These are phyloP conservation scores for Dryas drummondii DNA, from an alignment of 306 rosid genomes.

Conservation along the genomic window DNA sequence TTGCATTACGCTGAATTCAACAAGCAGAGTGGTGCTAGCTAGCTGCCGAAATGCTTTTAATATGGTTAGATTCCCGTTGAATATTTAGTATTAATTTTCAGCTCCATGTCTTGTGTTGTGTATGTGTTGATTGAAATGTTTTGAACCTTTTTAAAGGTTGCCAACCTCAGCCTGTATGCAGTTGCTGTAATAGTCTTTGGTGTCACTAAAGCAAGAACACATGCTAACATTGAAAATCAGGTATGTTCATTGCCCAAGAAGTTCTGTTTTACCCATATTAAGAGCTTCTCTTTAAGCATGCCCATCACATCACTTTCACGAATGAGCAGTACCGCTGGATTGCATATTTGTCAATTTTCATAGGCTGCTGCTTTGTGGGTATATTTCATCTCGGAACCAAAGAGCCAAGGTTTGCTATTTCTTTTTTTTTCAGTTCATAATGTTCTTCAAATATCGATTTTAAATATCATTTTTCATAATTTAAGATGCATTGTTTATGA, in stretches of 20 bases:
- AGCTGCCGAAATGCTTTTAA: conserved; percentile 96
- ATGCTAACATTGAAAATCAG: conserved; percentile 64
- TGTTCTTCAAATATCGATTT: background rate
- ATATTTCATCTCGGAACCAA: conserved; percentile 68
- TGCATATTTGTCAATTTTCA: conserved; percentile 79
- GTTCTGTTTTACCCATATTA: conserved; percentile 22
- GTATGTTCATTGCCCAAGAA: conserved; percentile 31
- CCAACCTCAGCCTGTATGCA: conserved; percentile 81
- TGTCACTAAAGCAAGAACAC: conserved; percentile 42
- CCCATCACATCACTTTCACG: conserved; percentile 20
- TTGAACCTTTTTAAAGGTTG: conserved; percentile 51
- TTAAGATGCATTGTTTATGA: background rate
- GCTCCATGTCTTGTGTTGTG: background rate
- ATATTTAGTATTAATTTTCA: conserved; percentile 12
- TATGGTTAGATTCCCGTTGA: conserved; percentile 56
- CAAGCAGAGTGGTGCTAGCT: conserved; percentile 89
- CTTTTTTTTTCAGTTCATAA: background rate
- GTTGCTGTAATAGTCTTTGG: conserved; percentile 69
- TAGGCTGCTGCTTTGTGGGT: conserved; percentile 88
- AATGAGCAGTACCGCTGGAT: conserved; percentile 87
- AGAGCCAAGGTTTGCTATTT: conserved; percentile 77
- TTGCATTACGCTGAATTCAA: conserved; percentile 83
- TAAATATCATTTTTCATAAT: background rate
- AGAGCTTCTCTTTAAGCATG: conserved; percentile 16
- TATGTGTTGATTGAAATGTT: background rate